Evolutionary conservation across 164 flowering plant genomes (phyloP).

Genomic region (Platanus orientalis): DNA sequence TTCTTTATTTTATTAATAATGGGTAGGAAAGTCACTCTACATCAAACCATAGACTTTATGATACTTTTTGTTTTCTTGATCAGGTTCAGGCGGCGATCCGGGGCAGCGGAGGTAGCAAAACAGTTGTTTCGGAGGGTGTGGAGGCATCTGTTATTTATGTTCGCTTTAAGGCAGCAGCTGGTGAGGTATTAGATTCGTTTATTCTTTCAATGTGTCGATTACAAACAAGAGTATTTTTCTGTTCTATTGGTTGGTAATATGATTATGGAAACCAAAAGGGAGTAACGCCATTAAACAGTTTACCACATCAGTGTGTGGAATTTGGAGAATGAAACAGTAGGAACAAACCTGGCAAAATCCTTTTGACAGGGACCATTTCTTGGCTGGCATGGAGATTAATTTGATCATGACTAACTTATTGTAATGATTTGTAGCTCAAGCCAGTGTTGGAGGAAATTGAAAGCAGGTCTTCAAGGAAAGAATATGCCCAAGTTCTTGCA

Average conservation of each 20-base stretch:
- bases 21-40: no score
- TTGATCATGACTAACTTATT: constrained; percentile 4
- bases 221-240: neutral
- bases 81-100: constrained; percentile 77
- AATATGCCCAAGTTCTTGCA: constrained; percentile 71
- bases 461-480: constrained; percentile 86
- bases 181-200: constrained; percentile 53
- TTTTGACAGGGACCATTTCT: neutral
- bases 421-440: constrained; percentile 59
- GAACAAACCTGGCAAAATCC: neutral
- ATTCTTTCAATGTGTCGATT: neutral
- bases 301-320: no score
- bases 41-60: no score
- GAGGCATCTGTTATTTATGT: constrained; percentile 94
- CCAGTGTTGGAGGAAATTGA: constrained; percentile 85
- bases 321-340: neutral
- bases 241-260: neutral
- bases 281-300: no score
- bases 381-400: neutral
- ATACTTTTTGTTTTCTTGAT: constrained; percentile 12
- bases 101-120: constrained; percentile 48
- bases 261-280: neutral
- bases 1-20: neutral
- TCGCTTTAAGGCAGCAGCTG: constrained; percentile 94
- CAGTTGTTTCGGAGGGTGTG: constrained; percentile 78